phyloP scores from a whole-genome alignment of 1,284 basidiomycete genomes.

The Coniferiporia weirii region DNA sequence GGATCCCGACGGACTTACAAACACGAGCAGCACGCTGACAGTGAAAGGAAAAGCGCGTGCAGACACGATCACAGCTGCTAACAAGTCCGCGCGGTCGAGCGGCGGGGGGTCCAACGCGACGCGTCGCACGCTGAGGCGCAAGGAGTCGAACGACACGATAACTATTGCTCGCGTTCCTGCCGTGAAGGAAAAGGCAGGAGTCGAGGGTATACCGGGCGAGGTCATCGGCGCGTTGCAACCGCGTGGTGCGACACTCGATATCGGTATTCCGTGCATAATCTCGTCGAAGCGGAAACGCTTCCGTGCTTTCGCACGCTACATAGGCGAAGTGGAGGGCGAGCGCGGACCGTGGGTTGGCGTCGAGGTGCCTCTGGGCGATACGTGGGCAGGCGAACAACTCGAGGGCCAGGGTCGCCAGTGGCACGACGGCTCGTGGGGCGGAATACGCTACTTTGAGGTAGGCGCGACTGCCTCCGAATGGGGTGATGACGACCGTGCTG shows the following conservation, averaged over 20 bases:
- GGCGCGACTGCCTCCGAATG: conserved; percentile 48
- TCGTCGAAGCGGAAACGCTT: conserved; percentile 78
- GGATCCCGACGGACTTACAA: conserved; percentile 5
- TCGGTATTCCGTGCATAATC: conserved; percentile 91
- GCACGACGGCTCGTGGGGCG: conserved; percentile 79
- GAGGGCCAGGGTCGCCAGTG: conserved; percentile 58
- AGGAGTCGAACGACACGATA: conserved; percentile 43
- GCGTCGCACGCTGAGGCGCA: conserved; percentile 33
- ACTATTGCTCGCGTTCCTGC: conserved; percentile 28
- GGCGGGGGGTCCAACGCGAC: conserved; percentile 37
- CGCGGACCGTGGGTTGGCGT: conserved; percentile 87
- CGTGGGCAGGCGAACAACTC: conserved; percentile 47
- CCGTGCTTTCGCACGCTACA: conserved; percentile 82
- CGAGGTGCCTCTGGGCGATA: conserved; percentile 70
- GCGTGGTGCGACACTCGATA: conserved; percentile 70
- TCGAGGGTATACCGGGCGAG: neutral
- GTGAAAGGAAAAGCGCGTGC: conserved; percentile 9
- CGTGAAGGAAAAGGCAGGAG: conserved; percentile 1
- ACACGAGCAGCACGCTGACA: conserved; percentile 13
- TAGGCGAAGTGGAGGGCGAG: conserved; percentile 79
- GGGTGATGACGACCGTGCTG: conserved; percentile 47
- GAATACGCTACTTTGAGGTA: conserved; percentile 78
- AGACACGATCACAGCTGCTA: neutral
- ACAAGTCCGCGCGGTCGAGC: conserved; percentile 20
- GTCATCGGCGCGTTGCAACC: conserved; percentile 25